Evolutionary conservation across 2,329 filamentous ascomycete species (phyloP).

Genomic region (Balansia obtecta): DNA sequence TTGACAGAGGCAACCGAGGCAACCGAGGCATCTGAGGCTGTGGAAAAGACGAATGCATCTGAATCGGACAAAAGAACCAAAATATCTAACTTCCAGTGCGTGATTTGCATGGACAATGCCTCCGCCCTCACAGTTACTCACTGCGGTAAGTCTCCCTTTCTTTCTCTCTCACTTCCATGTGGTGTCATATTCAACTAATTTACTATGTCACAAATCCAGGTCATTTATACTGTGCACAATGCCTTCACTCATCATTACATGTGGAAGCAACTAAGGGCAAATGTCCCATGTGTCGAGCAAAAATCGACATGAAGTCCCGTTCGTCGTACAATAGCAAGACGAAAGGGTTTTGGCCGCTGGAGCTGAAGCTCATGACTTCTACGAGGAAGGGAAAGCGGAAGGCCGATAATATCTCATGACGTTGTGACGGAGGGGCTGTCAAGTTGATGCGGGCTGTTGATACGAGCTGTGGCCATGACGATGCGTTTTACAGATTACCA

Average conservation of each 20-base stretch:
- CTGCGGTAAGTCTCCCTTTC: too few relatives aligned
- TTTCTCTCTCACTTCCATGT: too few relatives aligned
- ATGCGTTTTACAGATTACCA: too few relatives aligned
- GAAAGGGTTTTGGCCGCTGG: conserved; percentile 44
- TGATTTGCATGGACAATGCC: conserved; percentile 54
- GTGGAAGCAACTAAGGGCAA: conserved; percentile 42
- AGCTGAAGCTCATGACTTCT: conserved; percentile 49
- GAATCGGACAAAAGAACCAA: conserved; percentile 37
- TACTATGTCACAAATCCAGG: too few relatives aligned
- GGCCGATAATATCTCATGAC: conserved; percentile 17
- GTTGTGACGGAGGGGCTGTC: not conserved
- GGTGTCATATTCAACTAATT: not conserved
- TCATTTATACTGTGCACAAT: conserved; percentile 52
- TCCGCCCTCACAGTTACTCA: conserved; percentile 49
- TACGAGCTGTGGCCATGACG: too few relatives aligned
- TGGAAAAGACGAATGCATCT: conserved; percentile 22
- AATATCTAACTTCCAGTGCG: conserved; percentile 47
- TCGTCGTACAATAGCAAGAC: conserved; percentile 29
- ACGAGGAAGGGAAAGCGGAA: conserved; percentile 37
- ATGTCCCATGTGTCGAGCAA: conserved; percentile 52
- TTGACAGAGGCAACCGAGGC: conserved; percentile 27
- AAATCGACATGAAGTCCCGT: conserved; percentile 36
- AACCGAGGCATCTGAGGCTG: conserved; percentile 30
- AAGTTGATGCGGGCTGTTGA: too few relatives aligned
- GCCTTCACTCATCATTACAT: conserved; percentile 46